A percentile compares a stretch with the other conserved stretches of the same genome.
phyloP scores from a whole-genome alignment of 108 stramenopile genomes.

The Conticribra weissflogii region DNA sequence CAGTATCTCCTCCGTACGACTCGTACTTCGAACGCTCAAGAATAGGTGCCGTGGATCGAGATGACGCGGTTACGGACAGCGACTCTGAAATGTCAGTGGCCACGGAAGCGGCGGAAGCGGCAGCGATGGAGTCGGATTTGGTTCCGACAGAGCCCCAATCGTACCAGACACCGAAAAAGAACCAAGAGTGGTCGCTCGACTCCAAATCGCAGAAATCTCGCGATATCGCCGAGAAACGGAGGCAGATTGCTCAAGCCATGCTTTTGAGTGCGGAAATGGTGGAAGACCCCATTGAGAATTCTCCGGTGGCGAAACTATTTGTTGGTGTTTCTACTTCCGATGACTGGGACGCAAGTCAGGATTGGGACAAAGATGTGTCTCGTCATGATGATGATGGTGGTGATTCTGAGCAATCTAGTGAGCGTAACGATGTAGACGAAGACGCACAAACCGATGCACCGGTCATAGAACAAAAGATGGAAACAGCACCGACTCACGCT shows the following conservation, averaged over 20 bases:
- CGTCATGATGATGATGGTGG: not conserved
- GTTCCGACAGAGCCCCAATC: no score
- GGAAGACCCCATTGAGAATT: constrained; percentile 30
- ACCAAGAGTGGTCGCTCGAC: constrained; percentile 8
- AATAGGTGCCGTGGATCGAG: no score
- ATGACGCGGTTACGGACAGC: no score
- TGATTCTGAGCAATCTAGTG: not conserved
- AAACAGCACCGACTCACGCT: no score
- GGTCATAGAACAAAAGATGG: not conserved
- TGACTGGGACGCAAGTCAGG: not conserved
- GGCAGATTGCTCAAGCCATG: constrained; percentile 49
- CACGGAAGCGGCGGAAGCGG: not conserved
- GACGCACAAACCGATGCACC: not conserved
- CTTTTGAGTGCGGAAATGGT: constrained; percentile 48
- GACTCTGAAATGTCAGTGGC: constrained; percentile 4
- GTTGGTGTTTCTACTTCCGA: not conserved
- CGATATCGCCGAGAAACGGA: constrained; percentile 36
- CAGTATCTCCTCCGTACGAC: no score
- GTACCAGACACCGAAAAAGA: not conserved
- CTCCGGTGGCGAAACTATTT: not conserved
- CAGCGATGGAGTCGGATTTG: no score
- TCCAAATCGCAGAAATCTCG: constrained; percentile 28
- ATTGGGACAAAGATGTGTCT: not conserved
- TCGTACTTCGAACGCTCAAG: no score
- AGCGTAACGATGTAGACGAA: not conserved